Conservation (phyloP, 108 stramenopile genomes). For the Skeletonema costatum region DNA sequence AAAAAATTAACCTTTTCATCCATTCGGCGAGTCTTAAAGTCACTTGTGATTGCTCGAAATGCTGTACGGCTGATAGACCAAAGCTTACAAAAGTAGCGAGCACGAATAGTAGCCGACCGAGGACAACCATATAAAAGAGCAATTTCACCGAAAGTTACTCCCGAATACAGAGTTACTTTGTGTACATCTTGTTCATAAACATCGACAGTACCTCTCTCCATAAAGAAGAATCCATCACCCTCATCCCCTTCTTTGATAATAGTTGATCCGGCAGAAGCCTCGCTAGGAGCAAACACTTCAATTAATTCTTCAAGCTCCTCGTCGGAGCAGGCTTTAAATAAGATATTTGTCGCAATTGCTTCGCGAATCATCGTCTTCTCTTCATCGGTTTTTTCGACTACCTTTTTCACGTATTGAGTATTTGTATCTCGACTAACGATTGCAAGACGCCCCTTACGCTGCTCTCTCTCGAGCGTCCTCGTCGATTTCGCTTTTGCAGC, state of each 20-base stretch:
- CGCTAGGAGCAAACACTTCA: constrained; percentile 47
- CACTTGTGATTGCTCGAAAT: constrained; percentile 54
- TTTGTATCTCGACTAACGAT: constrained; percentile 26
- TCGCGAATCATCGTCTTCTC: constrained; percentile 42
- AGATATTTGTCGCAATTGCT: constrained; percentile 49
- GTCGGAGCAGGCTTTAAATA: constrained; percentile 55
- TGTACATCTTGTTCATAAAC: constrained; percentile 43
- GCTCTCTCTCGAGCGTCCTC: constrained; percentile 3
- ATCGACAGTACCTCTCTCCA: constrained; percentile 60
- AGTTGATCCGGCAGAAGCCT: constrained; percentile 29
- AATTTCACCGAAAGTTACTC: constrained; percentile 80
- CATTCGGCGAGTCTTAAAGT: constrained; percentile 47
- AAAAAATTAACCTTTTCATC: constrained; percentile 53
- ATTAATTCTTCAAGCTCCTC: constrained; percentile 57
- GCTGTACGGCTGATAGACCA: constrained; percentile 64
- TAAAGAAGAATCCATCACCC: constrained; percentile 69
- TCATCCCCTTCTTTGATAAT: constrained; percentile 69
- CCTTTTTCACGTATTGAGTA: constrained; percentile 44
- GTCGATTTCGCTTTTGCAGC: not conserved
- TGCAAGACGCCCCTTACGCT: constrained; percentile 34
- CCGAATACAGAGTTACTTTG: constrained; percentile 28
- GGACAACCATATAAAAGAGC: constrained; percentile 84
- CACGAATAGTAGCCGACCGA: constrained; percentile 69
- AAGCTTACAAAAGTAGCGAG: constrained; percentile 51
- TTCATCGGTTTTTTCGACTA: constrained; percentile 41